Evolutionary conservation across 129 eudicot genomes (phyloP).

Genomic region (Flaveria sonorensis): DNA sequence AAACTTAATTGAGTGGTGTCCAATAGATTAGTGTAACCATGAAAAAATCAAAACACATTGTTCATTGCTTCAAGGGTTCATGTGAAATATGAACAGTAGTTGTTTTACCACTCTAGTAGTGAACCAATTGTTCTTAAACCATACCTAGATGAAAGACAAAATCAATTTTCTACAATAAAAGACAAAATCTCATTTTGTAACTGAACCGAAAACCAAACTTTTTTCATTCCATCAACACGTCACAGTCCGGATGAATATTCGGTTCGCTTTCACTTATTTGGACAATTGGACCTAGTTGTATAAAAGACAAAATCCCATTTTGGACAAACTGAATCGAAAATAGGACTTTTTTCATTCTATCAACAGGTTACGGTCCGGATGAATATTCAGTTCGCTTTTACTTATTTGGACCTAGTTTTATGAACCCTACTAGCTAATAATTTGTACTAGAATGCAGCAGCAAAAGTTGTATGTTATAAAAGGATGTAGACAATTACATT

Average conservation of each 20-base stretch:
- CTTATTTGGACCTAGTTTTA: background rate
- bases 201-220: background rate
- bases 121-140: no score
- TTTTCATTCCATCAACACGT: background rate
- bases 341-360: background rate
- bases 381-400: background rate
- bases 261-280: background rate
- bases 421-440: background rate
- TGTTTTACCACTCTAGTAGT: no score
- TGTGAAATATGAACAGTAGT: no score
- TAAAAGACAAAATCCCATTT: background rate
- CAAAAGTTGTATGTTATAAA: background rate
- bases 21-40: no score
- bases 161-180: background rate
- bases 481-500: background rate
- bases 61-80: no score
- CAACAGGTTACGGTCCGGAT: background rate
- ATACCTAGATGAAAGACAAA: background rate
- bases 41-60: no score
- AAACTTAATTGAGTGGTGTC: no score
- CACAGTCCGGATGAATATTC: background rate
- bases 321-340: background rate
- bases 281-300: background rate
- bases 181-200: background rate
- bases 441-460: slow-evolving; percentile 15